A percentile compares a stretch with the other conserved stretches of the same genome.
Conservation (phyloP, 371 early-diverging fungal genomes). For the Modicella reniformis region DNA sequence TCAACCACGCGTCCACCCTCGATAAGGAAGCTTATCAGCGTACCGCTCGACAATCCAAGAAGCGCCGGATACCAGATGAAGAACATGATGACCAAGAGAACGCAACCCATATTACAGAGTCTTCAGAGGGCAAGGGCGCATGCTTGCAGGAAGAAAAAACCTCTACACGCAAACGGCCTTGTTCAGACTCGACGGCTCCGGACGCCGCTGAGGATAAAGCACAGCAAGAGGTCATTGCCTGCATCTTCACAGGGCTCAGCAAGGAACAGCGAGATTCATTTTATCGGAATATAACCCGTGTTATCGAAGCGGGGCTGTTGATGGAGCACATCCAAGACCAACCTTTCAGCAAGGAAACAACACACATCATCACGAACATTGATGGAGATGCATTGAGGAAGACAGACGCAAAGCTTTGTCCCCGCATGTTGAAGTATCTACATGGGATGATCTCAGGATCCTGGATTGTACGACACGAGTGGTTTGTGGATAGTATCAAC, state of each 20-base stretch:
- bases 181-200: neutral
- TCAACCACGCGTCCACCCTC: neutral
- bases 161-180: neutral
- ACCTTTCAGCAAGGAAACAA: conserved; percentile 19
- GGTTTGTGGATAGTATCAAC: conserved; percentile 40
- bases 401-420: conserved; percentile 14
- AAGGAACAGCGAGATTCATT: conserved; percentile 21
- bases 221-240: conserved; percentile 11
- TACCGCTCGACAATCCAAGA: conserved; percentile 2
- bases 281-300: conserved; percentile 19
- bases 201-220: neutral
- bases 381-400: conserved; percentile 5
- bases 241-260: conserved; percentile 36
- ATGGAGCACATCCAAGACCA: conserved; percentile 45
- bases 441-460: conserved; percentile 30
- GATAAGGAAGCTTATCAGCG: neutral
- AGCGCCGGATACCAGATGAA: conserved; percentile 23
- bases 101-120: neutral
- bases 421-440: conserved; percentile 34
- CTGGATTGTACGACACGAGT: conserved; percentile 41
- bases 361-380: conserved; percentile 34
- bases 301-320: conserved; percentile 35
- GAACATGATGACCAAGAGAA: neutral
- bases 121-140: neutral
- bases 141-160: neutral